Evolutionary conservation across 768 basidiomycete genomes (phyloP).

Genomic region (Arthromyces matolae): DNA sequence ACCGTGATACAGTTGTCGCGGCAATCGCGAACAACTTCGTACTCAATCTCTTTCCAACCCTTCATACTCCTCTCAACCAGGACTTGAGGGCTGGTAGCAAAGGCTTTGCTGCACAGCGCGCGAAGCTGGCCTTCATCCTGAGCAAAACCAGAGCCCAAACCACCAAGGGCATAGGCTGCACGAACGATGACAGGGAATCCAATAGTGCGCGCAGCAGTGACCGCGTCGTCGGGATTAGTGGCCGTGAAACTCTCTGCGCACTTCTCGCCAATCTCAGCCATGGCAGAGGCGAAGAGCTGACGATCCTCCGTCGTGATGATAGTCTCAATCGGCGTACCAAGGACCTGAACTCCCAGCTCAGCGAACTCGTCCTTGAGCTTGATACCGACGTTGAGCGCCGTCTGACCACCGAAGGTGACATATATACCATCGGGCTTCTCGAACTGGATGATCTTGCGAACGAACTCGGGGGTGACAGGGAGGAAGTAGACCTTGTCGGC

Average conservation of each 20-base stretch:
- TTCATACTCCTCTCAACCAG: slow-evolving; percentile 99
- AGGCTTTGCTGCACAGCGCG: slow-evolving; percentile 89
- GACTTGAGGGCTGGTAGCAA: slow-evolving; percentile 96
- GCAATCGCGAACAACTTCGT: slow-evolving; percentile 97
- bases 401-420: slow-evolving; percentile 97
- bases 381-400: slow-evolving; percentile 94
- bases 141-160: slow-evolving; percentile 95
- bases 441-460: slow-evolving; percentile 96
- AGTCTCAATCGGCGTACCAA: slow-evolving; percentile 96
- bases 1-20: slow-evolving; percentile 98
- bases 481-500: slow-evolving; percentile 99
- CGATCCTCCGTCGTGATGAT: slow-evolving; percentile 97
- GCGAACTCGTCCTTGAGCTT: slow-evolving; percentile 97
- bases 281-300: slow-evolving; percentile 88
- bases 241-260: slow-evolving; percentile 90
- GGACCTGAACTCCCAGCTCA: slow-evolving; percentile 82
- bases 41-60: slow-evolving; percentile 99
- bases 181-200: slow-evolving; percentile 96
- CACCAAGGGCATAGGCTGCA: slow-evolving; percentile 95
- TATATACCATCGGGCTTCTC: slow-evolving; percentile 99
- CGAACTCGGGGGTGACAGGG: slow-evolving; percentile 96
- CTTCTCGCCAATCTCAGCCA: slow-evolving; percentile 94
- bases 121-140: slow-evolving; percentile 86
- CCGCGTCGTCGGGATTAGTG: slow-evolving; percentile 80
- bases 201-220: slow-evolving; percentile 76